Evolutionary conservation across 2,329 filamentous ascomycete genomes (phyloP), one percentile per base, ranked within the genome.

Genomic region (Ophiognomonia clavigignenti-juglandacearum): DNA sequence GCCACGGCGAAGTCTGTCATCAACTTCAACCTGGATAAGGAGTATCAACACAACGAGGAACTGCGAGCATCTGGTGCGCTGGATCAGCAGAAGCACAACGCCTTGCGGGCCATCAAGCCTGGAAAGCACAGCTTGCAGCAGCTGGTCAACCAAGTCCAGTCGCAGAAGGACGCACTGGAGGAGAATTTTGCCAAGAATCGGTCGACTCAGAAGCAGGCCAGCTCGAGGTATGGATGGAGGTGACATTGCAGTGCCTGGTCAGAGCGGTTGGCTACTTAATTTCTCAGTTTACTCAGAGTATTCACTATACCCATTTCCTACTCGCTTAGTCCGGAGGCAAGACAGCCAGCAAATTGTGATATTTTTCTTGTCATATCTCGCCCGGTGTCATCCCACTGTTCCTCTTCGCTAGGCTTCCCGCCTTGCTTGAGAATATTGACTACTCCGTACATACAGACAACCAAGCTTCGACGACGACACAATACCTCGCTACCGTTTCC

Each of bases 101-200:
- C 90, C 7, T 84, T 96, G 47, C 85, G 89, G 43, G 73, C 84
- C 3, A 85, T 96, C 61, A 83, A 88, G 20, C 86, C 90, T 4
- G 88, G 89, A 50, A 96, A 96, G 70, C 90, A 96, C 68, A 95
- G 80, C 59, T 73, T 97, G 64, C 83, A 85, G 61, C 90, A 96
- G 70, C 74, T 97, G 57, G 86, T 97, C 55, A 89, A 82, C 65
- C 86, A 86, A 52, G 91, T 88, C 22, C 82, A 82, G 56, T 87
- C 76, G 53, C 90, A 97, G 67, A 83, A 83, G 61, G 89, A 95
- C 10, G 90, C 89, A 3, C 70, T 96, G 55, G 90, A 96, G 67
- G 92, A 97, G 60, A 91, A 88, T 62, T 96, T 96, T 71, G 89
- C 89, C 18, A 74, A 83, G 56, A 88, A 89, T 6, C 83, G 80